Evolutionary conservation across 768 basidiomycete species (phyloP).

Genomic region (Leucosporidium scottii): DNA sequence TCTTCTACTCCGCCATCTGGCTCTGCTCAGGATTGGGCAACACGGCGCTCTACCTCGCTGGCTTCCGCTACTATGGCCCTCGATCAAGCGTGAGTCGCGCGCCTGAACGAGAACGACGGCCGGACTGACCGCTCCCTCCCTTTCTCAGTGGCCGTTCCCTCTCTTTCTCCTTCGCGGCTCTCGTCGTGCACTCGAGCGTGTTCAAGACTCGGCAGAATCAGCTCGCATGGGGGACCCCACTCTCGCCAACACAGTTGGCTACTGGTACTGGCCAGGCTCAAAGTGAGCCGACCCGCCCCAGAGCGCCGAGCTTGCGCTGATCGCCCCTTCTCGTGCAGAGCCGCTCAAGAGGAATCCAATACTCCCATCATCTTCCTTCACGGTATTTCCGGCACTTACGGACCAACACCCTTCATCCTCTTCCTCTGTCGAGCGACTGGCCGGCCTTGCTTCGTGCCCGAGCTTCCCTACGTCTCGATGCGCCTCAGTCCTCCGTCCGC

Average conservation of each 20-base stretch:
- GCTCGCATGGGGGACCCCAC: conserved; percentile 9
- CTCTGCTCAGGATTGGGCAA: background rate
- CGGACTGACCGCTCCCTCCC: too few species aligned
- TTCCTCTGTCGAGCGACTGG: conserved; percentile 2
- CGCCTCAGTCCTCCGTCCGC: conserved; percentile 18
- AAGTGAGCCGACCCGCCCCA: background rate
- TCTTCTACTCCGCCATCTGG: conserved; percentile 21
- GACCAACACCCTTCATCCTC: background rate
- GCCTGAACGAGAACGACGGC: too few species aligned
- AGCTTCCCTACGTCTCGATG: conserved; percentile 30
- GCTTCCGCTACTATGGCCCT: conserved; percentile 27
- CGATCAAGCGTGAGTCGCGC: background rate
- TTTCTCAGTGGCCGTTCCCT: conserved; percentile 17
- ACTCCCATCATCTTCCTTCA: conserved; percentile 19
- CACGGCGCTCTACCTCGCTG: conserved; percentile 5
- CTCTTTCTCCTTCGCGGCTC: conserved; percentile 18
- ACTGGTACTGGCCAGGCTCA: background rate
- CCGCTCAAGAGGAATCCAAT: background rate
- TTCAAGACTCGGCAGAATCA: conserved; percentile 14
- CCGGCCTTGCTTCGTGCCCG: conserved; percentile 30
- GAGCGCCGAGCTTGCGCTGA: background rate
- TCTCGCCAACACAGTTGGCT: background rate
- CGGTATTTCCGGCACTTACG: conserved; percentile 21
- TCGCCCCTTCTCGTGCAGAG: background rate
- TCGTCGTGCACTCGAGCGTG: conserved; percentile 13